Conservation (phyloP, 2,329 filamentous ascomycete genomes). For the Cadophora gregata region DNA sequence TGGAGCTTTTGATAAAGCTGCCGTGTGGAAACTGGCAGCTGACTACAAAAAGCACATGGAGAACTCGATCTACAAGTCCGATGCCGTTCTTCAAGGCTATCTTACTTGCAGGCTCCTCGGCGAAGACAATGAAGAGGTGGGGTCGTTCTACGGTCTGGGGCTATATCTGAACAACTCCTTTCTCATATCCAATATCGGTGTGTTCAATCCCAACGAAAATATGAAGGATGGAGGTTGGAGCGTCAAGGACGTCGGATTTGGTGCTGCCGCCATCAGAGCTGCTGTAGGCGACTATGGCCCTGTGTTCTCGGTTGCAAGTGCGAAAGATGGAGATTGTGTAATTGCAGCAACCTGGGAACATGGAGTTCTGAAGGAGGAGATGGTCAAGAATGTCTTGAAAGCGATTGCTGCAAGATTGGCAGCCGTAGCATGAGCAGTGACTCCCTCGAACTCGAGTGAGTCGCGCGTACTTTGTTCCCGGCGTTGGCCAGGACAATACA, state of each 20-base stretch:
- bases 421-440: slow-evolving; percentile 15
- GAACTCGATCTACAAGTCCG: slow-evolving; percentile 18
- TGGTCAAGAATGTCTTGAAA: slow-evolving; percentile 25
- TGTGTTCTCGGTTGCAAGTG: slow-evolving; percentile 26
- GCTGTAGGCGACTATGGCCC: slow-evolving; percentile 25
- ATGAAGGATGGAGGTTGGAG: slow-evolving; percentile 26
- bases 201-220: slow-evolving; percentile 26
- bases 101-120: slow-evolving; percentile 25
- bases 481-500: neutral
- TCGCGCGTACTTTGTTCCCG: neutral
- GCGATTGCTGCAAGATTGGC: slow-evolving; percentile 20
- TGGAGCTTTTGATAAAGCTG: neutral
- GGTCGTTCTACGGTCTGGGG: slow-evolving; percentile 20
- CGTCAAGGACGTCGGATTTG: slow-evolving; percentile 26
- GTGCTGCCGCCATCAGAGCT: slow-evolving; percentile 26
- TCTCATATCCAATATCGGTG: slow-evolving; percentile 27
- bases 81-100: slow-evolving; percentile 22
- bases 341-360: slow-evolving; percentile 28
- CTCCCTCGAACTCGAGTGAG: neutral
- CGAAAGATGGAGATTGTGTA: slow-evolving; percentile 26
- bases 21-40: slow-evolving; percentile 26
- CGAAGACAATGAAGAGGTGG: slow-evolving; percentile 29
- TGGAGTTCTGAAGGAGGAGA: slow-evolving; percentile 28
- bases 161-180: slow-evolving; percentile 30
- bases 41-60: slow-evolving; percentile 27